These are phyloP conservation scores for Pythium apleroticum DNA, from an alignment of 352 stramenopile genomes.

Conservation along the genomic window DNA sequence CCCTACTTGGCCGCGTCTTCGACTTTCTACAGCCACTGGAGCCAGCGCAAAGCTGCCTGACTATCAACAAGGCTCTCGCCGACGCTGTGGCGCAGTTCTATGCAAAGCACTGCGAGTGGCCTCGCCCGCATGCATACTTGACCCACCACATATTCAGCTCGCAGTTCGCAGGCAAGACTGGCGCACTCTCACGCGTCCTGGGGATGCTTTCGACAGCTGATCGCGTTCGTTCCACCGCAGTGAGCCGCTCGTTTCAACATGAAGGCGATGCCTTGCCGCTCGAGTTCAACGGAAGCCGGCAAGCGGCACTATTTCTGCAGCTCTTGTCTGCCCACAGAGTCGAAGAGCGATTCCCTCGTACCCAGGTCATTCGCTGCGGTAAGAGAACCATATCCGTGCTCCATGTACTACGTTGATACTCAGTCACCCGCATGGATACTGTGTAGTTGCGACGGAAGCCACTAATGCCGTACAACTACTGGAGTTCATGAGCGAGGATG, in stretches of 20 bases:
- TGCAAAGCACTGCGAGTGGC: constrained; percentile 36
- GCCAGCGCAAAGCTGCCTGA: constrained; percentile 29
- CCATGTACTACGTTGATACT: neutral
- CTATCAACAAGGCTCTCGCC: constrained; percentile 38
- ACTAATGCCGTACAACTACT: constrained; percentile 30
- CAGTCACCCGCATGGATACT: neutral
- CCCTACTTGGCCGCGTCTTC: constrained; percentile 37
- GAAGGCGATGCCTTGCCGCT: constrained; percentile 16
- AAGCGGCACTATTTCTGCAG: constrained; percentile 7
- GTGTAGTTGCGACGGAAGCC: constrained; percentile 4
- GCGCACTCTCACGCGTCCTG: constrained; percentile 29
- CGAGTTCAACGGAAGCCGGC: neutral
- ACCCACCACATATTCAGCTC: constrained; percentile 24
- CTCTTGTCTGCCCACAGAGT: neutral
- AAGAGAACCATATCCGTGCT: neutral
- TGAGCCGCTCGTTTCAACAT: constrained; percentile 11
- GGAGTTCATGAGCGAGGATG: constrained; percentile 35
- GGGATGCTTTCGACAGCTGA: constrained; percentile 14
- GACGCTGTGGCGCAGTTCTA: constrained; percentile 39
- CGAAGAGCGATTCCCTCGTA: constrained; percentile 8
- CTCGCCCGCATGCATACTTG: constrained; percentile 40
- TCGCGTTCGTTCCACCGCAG: constrained; percentile 14
- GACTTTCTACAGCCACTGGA: constrained; percentile 37
- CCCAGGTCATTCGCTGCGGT: constrained; percentile 5
- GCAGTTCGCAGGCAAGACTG: neutral